These are phyloP conservation scores for Colletotrichum noveboracense DNA, from an alignment of 2,329 filamentous ascomycete genomes.

Conservation along the genomic window DNA sequence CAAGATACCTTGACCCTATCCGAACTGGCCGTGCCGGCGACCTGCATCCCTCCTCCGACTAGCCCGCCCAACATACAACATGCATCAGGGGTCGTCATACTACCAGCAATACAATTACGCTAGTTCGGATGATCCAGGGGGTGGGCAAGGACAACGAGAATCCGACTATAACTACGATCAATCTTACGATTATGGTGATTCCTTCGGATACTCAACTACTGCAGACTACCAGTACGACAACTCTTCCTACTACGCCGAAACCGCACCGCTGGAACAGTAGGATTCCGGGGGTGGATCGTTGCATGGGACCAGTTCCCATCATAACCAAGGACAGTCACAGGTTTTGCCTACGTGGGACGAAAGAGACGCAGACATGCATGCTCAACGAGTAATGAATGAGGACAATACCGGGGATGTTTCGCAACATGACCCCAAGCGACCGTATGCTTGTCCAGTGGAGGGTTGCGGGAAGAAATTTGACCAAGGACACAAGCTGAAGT, in stretches of 20 bases:
- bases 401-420: not conserved
- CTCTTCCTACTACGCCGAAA: not conserved
- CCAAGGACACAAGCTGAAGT: not conserved
- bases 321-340: not conserved
- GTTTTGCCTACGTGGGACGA: not conserved
- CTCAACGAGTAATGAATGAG: not conserved
- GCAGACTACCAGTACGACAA: not conserved
- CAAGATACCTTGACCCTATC: not conserved
- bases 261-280: not conserved
- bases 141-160: not conserved
- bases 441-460: not conserved
- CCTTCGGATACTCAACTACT: not conserved
- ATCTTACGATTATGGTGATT: not conserved
- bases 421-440: not conserved
- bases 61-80: not conserved
- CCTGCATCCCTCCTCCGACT: not conserved
- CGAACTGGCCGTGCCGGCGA: not conserved
- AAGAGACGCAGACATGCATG: not conserved
- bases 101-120: not conserved
- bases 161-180: not conserved
- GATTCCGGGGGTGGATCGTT: not conserved
- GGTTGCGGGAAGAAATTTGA: not conserved
- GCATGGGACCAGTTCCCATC: not conserved
- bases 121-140: not conserved
- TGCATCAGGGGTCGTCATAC: not conserved